Evolutionary conservation across 2,329 filamentous ascomycete species (phyloP), one percentile per base, ranked within the genome.

Genomic region (Pestalotiopsis sp.): DNA sequence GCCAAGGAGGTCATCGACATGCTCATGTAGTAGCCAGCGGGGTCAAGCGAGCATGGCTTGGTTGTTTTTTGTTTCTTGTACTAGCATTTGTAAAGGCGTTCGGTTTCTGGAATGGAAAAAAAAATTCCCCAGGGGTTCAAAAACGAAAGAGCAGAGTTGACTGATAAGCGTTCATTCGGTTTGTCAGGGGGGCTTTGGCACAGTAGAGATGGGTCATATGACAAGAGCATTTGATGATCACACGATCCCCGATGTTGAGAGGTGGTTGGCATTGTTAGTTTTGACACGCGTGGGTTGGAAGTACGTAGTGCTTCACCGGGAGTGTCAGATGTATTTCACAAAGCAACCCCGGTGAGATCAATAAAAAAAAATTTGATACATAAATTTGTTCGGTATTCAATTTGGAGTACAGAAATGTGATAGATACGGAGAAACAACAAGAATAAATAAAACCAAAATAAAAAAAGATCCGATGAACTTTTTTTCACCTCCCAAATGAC

Each of bases 1-100:
- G 74, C 75, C 65, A 74, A 76, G 66, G 73, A 77, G 70, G 70
- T 77, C n/a, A 77, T 79, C 60, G 77, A 78, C 52, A 73, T 76
- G 70, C 72, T 78, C 70, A 76, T 77, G 68, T 75, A 71, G 72
- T 20, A 52, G 45, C 17, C 45, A 52, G 17, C 20, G 6, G 11
- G 11, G 17, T 17, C 3, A 5, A 20, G n/a, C 7, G 39, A 14
- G 38, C 52, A 38, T n/a, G 59, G 27, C 20, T 62, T 60, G 52
- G 57, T 13, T 39, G 14, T 72, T 66, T 66, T 65, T 31, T 25
- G 36, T 31, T 36, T 36, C 31, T 9, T n/a, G 41, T 39, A 23
- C 31, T n/a, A 45, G 63, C 41, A 25, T 58, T 67, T 61, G 45
- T 20, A 52, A 62, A 27, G 59, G 59, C 59, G 59, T 62, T 62